Evolutionary conservation across 2,329 filamentous ascomycete species (phyloP).

Genomic region (Diaporthe citrichinensis): DNA sequence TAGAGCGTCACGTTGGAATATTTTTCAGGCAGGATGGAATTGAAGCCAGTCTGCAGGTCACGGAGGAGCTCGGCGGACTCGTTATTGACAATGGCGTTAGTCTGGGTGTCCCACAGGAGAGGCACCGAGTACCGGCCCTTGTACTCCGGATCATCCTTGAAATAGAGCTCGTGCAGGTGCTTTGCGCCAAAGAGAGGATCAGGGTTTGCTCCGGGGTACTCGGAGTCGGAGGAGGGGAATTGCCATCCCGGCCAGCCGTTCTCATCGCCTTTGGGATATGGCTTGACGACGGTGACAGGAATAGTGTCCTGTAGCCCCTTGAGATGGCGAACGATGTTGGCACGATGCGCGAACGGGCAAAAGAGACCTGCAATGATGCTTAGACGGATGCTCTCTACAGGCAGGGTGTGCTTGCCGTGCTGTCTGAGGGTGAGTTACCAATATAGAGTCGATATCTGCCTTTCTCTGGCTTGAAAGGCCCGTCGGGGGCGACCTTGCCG

Average conservation of each 20-base stretch:
- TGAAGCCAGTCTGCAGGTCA: slow-evolving; percentile 70
- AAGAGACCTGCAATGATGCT: slow-evolving; percentile 63
- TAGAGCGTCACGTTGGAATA: slow-evolving; percentile 65
- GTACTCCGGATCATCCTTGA: slow-evolving; percentile 71
- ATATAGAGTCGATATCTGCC: slow-evolving; percentile 49
- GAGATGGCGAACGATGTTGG: slow-evolving; percentile 69
- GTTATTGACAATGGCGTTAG: slow-evolving; percentile 70
- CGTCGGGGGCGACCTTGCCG: slow-evolving; percentile 46
- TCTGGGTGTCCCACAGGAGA: slow-evolving; percentile 73
- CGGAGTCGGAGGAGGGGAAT: slow-evolving; percentile 65
- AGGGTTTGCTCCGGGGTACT: slow-evolving; percentile 71
- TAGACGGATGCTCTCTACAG: slow-evolving; percentile 39
- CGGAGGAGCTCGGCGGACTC: slow-evolving; percentile 71
- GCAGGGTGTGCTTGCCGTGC: not conserved
- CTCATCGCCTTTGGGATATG: slow-evolving; percentile 76
- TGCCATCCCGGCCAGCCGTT: slow-evolving; percentile 75
- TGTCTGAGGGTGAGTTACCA: slow-evolving; percentile 38
- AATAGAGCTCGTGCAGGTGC: slow-evolving; percentile 74
- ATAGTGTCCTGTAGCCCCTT: slow-evolving; percentile 70
- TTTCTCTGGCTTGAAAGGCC: slow-evolving; percentile 46
- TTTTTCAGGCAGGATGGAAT: slow-evolving; percentile 60
- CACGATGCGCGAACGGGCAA: slow-evolving; percentile 75
- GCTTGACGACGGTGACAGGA: slow-evolving; percentile 70
- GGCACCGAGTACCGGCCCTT: slow-evolving; percentile 74
- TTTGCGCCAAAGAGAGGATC: slow-evolving; percentile 71